Evolutionary conservation across 1,139 yeast genomes (phyloP).

Genomic region (Blastobotrys ciferrii): DNA sequence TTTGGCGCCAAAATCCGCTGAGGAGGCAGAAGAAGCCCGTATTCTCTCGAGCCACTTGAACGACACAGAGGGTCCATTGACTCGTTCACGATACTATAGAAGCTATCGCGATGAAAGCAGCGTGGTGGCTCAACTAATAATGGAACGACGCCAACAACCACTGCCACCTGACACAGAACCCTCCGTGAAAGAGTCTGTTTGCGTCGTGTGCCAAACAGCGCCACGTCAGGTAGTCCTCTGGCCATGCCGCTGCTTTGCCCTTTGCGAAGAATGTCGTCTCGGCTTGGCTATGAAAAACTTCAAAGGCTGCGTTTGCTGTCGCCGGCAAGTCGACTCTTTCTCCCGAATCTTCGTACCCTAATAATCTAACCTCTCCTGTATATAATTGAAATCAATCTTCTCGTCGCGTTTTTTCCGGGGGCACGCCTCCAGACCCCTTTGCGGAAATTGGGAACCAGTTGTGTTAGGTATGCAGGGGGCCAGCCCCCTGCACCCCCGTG

Average conservation of each 20-base stretch:
- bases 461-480: too few species aligned
- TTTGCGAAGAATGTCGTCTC: constrained; percentile 80
- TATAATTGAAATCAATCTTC: not conserved
- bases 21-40: constrained; percentile 25
- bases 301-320: constrained; percentile 82
- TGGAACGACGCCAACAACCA: constrained; percentile 18
- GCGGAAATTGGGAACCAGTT: too few species aligned
- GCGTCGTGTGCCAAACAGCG: constrained; percentile 80
- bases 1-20: constrained; percentile 26
- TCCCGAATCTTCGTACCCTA: constrained; percentile 42
- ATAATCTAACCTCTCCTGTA: not conserved
- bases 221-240: constrained; percentile 77
- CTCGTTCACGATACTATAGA: constrained; percentile 25
- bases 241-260: constrained; percentile 91
- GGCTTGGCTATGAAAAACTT: constrained; percentile 74
- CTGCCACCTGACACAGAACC: constrained; percentile 9
- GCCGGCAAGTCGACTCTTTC: constrained; percentile 59
- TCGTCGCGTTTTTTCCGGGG: too few species aligned
- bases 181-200: constrained; percentile 32
- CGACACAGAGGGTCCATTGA: constrained; percentile 19
- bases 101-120: constrained; percentile 20
- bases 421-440: too few species aligned
- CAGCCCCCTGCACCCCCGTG: too few species aligned
- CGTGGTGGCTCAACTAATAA: constrained; percentile 18
- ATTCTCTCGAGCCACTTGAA: constrained; percentile 25